Conservation (phyloP, 192 early-diverging fungal genomes). For the Lobosporangium transversale region DNA sequence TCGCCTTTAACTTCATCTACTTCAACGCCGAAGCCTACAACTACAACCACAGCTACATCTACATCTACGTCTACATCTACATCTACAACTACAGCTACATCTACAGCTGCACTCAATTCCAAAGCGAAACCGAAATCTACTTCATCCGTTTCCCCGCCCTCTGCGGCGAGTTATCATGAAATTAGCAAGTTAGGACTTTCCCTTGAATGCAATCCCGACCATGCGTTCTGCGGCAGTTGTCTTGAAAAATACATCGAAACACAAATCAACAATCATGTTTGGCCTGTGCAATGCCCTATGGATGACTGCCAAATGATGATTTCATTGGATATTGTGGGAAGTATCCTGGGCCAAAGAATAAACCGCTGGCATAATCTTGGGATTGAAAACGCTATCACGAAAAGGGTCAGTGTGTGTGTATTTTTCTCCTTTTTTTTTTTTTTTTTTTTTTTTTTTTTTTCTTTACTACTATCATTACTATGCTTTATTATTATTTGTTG, state of each 20-base stretch:
- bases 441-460: not conserved
- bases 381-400: constrained; percentile 29
- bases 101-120: not conserved
- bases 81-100: not conserved
- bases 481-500: not conserved
- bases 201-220: constrained; percentile 1
- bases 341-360: constrained; percentile 1
- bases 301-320: not conserved
- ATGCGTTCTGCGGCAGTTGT: constrained; percentile 22
- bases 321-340: constrained; percentile 8
- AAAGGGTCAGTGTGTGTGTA: constrained; percentile 1
- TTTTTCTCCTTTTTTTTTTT: not conserved
- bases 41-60: too few relatives aligned
- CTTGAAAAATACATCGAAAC: constrained; percentile 13
- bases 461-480: too few relatives aligned
- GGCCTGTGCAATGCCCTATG: constrained; percentile 25
- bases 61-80: too few relatives aligned
- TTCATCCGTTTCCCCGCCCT: not conserved
- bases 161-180: not conserved
- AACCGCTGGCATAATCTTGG: constrained; percentile 22
- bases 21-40: not conserved
- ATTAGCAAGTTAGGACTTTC: not conserved
- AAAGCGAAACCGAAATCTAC: not conserved
- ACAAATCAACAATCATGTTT: constrained; percentile 3
- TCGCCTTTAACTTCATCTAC: not conserved